These are phyloP conservation scores for Fonsecaea pugnacius DNA, from an alignment of 2,329 filamentous ascomycete species.

Conservation along the genomic window DNA sequence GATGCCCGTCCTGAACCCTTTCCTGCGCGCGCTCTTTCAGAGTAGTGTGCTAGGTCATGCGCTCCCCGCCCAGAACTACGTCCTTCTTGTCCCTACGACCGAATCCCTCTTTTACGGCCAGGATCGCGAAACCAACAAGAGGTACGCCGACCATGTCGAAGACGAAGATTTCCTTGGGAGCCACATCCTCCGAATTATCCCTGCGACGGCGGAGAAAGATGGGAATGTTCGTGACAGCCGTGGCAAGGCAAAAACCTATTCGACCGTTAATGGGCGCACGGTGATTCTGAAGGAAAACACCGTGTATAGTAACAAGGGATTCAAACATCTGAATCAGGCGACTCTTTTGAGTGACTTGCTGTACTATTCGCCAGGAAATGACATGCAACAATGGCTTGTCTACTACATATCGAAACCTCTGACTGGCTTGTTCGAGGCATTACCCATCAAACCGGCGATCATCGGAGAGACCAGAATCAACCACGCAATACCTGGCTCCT, in stretches of 20 bases:
- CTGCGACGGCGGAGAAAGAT: conserved; percentile 57
- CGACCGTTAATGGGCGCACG: conserved; percentile 87
- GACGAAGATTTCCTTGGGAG: conserved; percentile 95
- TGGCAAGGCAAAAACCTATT: conserved; percentile 91
- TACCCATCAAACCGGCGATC: conserved; percentile 43
- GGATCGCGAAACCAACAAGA: conserved; percentile 80
- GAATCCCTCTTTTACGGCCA: conserved; percentile 86
- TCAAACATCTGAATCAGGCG: conserved; percentile 87
- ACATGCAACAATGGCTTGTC: conserved; percentile 90
- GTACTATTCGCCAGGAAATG: conserved; percentile 86
- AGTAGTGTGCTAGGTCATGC: conserved; percentile 92
- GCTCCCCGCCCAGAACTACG: conserved; percentile 85
- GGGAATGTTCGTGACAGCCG: conserved; percentile 80
- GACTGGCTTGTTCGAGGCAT: conserved; percentile 79
- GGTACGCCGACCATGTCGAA: conserved; percentile 77
- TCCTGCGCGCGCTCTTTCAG: conserved; percentile 97
- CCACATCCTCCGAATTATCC: conserved; percentile 88
- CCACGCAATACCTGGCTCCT: conserved; percentile 27
- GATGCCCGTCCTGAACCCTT: conserved; percentile 99
- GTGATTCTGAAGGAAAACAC: conserved; percentile 92
- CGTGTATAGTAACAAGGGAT: conserved; percentile 96
- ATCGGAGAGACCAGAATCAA: conserved; percentile 36
- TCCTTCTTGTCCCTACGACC: conserved; percentile 90
- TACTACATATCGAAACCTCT: conserved; percentile 94
- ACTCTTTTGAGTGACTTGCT: conserved; percentile 81